A percentile compares a stretch with the other conserved stretches of the same genome.
phyloP scores from a whole-genome alignment of 2,329 filamentous ascomycete genomes.

The Fusarium cicatricum region DNA sequence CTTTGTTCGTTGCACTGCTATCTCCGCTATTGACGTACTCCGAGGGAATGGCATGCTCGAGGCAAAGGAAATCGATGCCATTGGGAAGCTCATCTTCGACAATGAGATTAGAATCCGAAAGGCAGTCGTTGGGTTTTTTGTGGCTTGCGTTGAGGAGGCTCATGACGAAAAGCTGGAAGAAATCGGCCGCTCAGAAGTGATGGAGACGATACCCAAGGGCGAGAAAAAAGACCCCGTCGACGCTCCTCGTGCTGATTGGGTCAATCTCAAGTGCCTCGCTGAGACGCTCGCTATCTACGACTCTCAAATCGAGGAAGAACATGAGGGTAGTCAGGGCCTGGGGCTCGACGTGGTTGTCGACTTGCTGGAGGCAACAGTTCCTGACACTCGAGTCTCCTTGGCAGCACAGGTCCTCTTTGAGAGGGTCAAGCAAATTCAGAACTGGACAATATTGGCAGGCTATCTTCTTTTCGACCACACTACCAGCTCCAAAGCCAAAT shows the following conservation, averaged over 20 bases:
- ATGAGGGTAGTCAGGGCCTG: constrained; percentile 57
- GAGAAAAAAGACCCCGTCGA: constrained; percentile 80
- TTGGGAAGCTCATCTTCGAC: constrained; percentile 91
- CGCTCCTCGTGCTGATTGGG: constrained; percentile 82
- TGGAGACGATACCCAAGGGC: constrained; percentile 76
- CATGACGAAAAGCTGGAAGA: constrained; percentile 84
- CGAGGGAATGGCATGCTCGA: constrained; percentile 87
- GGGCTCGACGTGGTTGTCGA: constrained; percentile 60
- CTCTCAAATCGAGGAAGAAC: constrained; percentile 68
- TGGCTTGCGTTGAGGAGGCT: constrained; percentile 83
- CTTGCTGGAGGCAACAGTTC: constrained; percentile 68
- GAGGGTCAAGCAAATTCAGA: constrained; percentile 78
- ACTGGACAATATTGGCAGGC: constrained; percentile 89
- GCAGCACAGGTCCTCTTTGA: constrained; percentile 88
- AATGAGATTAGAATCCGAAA: constrained; percentile 84
- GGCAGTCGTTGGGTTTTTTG: constrained; percentile 89
- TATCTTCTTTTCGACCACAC: constrained; percentile 96
- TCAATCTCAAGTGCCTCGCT: constrained; percentile 89
- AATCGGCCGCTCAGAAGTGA: constrained; percentile 78
- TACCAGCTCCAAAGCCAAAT: constrained; percentile 60
- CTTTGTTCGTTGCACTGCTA: constrained; percentile 79
- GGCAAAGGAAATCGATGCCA: constrained; percentile 86
- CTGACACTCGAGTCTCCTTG: constrained; percentile 84
- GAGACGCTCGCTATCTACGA: constrained; percentile 87
- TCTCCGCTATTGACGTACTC: constrained; percentile 83